These are phyloP conservation scores for Zasmidium citrigriseum DNA, from an alignment of 2,329 filamentous ascomycete species.

Conservation along the genomic window DNA sequence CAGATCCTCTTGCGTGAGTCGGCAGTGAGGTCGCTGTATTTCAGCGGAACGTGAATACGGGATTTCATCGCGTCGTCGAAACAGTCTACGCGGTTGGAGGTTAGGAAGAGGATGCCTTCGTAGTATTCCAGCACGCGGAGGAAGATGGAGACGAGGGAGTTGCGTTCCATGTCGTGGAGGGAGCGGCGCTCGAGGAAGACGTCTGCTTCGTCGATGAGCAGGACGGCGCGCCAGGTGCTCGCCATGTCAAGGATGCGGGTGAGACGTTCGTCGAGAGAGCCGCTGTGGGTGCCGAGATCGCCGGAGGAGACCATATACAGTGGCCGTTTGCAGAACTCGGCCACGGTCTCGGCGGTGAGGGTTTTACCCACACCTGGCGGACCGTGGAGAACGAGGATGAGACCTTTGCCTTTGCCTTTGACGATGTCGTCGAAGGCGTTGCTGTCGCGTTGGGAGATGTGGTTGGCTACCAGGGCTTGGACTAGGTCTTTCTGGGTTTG, in stretches of 20 bases:
- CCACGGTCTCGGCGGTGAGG: slow-evolving; percentile 42
- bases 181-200: slow-evolving; percentile 80
- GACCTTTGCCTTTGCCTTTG: slow-evolving; percentile 43
- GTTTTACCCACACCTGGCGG: slow-evolving; percentile 45
- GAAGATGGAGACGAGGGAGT: slow-evolving; percentile 70
- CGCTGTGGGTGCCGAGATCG: slow-evolving; percentile 43
- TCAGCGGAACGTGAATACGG: slow-evolving; percentile 38
- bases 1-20: slow-evolving; percentile 27
- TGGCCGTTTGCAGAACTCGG: slow-evolving; percentile 41
- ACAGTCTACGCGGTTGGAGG: slow-evolving; percentile 37
- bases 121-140: slow-evolving; percentile 42
- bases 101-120: slow-evolving; percentile 40
- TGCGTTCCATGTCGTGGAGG: slow-evolving; percentile 79
- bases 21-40: slow-evolving; percentile 28
- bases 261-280: slow-evolving; percentile 45
- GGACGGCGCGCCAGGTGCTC: slow-evolving; percentile 81
- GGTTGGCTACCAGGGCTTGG: slow-evolving; percentile 35
- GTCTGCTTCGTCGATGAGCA: slow-evolving; percentile 82
- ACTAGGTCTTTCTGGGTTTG: slow-evolving; percentile 35
- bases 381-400: slow-evolving; percentile 38
- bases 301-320: slow-evolving; percentile 41
- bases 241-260: slow-evolving; percentile 72
- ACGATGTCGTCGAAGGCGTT: slow-evolving; percentile 36
- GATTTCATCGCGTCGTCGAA: slow-evolving; percentile 42
- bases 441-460: slow-evolving; percentile 25